Percentiles rank a stretch among this genome's conserved stretches.
These are phyloP conservation scores for Globisporangium viniferum DNA, from an alignment of 352 stramenopile species.

Conservation along the genomic window DNA sequence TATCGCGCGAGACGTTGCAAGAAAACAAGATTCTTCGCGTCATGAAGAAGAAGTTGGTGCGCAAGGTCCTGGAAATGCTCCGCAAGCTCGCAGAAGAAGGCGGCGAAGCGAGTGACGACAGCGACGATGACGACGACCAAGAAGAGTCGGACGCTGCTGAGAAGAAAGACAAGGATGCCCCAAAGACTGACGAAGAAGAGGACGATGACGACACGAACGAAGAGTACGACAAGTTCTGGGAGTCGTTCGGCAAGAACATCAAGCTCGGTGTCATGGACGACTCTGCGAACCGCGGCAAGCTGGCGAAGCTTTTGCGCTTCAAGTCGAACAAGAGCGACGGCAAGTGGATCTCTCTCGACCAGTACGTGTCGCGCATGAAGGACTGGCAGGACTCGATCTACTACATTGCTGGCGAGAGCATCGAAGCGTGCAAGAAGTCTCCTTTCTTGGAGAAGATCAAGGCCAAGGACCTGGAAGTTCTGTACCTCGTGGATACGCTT, in stretches of 20 bases:
- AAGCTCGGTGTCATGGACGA: constrained; percentile 99
- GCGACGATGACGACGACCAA: constrained; percentile 50
- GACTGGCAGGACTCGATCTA: constrained; percentile 99
- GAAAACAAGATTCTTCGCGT: constrained; percentile 99
- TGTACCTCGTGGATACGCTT: constrained; percentile 98
- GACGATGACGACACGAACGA: constrained; percentile 70
- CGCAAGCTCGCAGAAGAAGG: constrained; percentile 90
- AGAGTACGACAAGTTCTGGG: constrained; percentile 98
- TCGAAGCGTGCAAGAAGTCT: constrained; percentile 91
- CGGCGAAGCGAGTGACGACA: constrained; percentile 78
- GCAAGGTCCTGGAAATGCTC: constrained; percentile 99
- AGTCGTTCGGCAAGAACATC: constrained; percentile 97
- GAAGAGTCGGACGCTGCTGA: constrained; percentile 49
- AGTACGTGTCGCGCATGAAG: constrained; percentile 98
- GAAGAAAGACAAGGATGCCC: constrained; percentile 80
- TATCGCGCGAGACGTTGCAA: constrained; percentile 98
- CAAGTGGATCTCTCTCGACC: constrained; percentile 93
- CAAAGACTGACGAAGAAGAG: constrained; percentile 32
- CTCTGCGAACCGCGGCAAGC: constrained; percentile 90
- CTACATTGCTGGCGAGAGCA: constrained; percentile 95
- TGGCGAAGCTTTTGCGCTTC: constrained; percentile 97
- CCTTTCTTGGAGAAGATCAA: constrained; percentile 97
- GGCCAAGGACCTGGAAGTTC: constrained; percentile 97
- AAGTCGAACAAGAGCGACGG: constrained; percentile 92
- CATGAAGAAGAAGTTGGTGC: constrained; percentile 99